These are phyloP conservation scores for Russula emetica DNA, from an alignment of 768 basidiomycete genomes.

Conservation along the genomic window DNA sequence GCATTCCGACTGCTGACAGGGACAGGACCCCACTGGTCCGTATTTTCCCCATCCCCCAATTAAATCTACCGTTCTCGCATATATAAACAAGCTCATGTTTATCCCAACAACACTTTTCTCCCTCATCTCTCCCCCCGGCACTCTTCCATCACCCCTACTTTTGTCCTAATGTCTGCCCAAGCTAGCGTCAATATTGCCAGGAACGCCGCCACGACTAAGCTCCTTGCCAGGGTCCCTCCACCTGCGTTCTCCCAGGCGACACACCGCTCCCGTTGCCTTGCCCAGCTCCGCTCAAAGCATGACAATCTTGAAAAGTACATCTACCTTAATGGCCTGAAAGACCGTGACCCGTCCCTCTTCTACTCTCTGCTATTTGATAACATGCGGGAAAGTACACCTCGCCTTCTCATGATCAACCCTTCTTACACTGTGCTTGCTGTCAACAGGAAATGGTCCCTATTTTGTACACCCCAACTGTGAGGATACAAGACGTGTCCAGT, in stretches of 20 bases:
- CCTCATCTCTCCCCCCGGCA: neutral
- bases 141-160: neutral
- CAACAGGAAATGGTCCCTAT: slow-evolving; percentile 60
- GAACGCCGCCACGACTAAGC: slow-evolving; percentile 13
- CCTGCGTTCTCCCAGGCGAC: slow-evolving; percentile 34
- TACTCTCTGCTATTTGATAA: slow-evolving; percentile 70
- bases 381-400: slow-evolving; percentile 50
- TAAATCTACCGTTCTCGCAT: slow-evolving; percentile 6
- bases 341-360: slow-evolving; percentile 69
- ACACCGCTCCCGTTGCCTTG: slow-evolving; percentile 58
- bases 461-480: slow-evolving; percentile 90
- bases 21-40: slow-evolving; percentile 14
- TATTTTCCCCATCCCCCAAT: slow-evolving; percentile 19
- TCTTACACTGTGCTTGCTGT: neutral
- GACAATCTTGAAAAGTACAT: slow-evolving; percentile 79
- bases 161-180: slow-evolving; percentile 20
- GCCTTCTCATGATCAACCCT: neutral
- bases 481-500: slow-evolving; percentile 73
- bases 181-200: slow-evolving; percentile 18
- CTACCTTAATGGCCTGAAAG: slow-evolving; percentile 71
- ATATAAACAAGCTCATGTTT: neutral
- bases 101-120: neutral
- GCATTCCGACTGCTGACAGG: slow-evolving; percentile 20
- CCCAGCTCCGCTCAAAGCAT: slow-evolving; percentile 70
- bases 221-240: slow-evolving; percentile 25